Evolutionary conservation across 1,284 basidiomycete species (phyloP).

Genomic region (Cutaneotrichosporon cutaneum): DNA sequence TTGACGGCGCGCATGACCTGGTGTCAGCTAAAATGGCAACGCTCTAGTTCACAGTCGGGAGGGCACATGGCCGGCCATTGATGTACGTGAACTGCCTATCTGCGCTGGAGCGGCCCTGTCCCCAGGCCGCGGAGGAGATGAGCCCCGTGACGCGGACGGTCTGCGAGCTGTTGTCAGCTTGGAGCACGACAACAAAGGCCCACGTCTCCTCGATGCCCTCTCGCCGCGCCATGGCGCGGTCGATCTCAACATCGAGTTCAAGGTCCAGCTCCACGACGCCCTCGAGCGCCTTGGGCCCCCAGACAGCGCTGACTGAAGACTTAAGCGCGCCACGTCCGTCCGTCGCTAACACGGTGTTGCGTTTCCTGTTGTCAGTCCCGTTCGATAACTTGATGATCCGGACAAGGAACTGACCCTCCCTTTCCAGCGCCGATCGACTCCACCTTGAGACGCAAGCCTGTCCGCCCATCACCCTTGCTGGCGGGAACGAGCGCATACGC

Average conservation of each 20-base stretch:
- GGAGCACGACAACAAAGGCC: constrained; percentile 4
- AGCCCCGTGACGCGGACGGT: constrained; percentile 41
- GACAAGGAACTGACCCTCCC: constrained; percentile 68
- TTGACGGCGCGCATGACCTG: constrained; percentile 83
- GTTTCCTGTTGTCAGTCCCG: constrained; percentile 58
- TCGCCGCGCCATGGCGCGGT: constrained; percentile 55
- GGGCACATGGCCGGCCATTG: constrained; percentile 85
- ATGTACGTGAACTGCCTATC: constrained; percentile 94
- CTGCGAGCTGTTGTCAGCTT: constrained; percentile 33
- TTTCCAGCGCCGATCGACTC: constrained; percentile 58
- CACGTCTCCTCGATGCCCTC: constrained; percentile 41
- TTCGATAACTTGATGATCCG: background rate
- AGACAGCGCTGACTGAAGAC: constrained; percentile 71
- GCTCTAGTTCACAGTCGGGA: constrained; percentile 71
- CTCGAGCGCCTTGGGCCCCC: constrained; percentile 78
- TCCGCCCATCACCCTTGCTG: constrained; percentile 27
- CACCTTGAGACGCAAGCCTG: constrained; percentile 70
- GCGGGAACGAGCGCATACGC: constrained; percentile 85
- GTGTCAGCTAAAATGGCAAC: constrained; percentile 3
- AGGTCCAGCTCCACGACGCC: constrained; percentile 73
- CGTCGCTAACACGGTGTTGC: constrained; percentile 70
- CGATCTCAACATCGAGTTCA: constrained; percentile 66
- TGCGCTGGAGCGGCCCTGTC: constrained; percentile 67
- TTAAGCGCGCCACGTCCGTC: constrained; percentile 64
- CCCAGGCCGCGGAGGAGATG: constrained; percentile 49